A percentile compares a stretch with the other conserved stretches of the same genome.
These are phyloP conservation scores for Xeromyces bisporus DNA, from an alignment of 495 filamentous ascomycete genomes.

Conservation along the genomic window DNA sequence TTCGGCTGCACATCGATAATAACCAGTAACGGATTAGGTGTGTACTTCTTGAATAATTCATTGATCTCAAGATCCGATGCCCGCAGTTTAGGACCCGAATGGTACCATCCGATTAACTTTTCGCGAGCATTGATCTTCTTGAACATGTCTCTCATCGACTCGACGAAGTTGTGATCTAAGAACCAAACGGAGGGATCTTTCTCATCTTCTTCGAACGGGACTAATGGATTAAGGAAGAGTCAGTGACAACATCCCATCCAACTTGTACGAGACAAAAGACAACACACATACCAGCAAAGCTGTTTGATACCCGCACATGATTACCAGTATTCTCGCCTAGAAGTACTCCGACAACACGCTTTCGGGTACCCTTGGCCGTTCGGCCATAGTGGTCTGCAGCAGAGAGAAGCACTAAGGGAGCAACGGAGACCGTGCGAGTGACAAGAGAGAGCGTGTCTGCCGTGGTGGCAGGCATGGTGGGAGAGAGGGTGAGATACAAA, in stretches of 20 bases:
- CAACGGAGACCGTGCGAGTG: constrained; percentile 86
- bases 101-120: constrained; percentile 99
- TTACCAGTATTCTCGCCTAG: constrained; percentile 90
- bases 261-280: not conserved
- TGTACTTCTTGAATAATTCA: constrained; percentile 98
- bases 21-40: constrained; percentile 84
- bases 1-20: constrained; percentile 99
- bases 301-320: constrained; percentile 94
- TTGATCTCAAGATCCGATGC: constrained; percentile 98
- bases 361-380: constrained; percentile 71
- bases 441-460: constrained; percentile 87
- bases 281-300: constrained; percentile 68
- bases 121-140: constrained; percentile 99
- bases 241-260: constrained; percentile 6
- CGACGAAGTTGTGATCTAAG: constrained; percentile 97
- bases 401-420: constrained; percentile 91
- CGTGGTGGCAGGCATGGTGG: constrained; percentile 80
- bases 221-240: constrained; percentile 26
- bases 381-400: constrained; percentile 98
- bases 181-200: constrained; percentile 99
- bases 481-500: no score
- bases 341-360: constrained; percentile 90
- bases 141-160: constrained; percentile 99
- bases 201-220: constrained; percentile 97
- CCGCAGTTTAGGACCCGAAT: constrained; percentile 91